Percentiles rank a stretch among this genome's conserved stretches.
Conservation (phyloP, 1,284 basidiomycete species). For the Ustilago tritici region DNA sequence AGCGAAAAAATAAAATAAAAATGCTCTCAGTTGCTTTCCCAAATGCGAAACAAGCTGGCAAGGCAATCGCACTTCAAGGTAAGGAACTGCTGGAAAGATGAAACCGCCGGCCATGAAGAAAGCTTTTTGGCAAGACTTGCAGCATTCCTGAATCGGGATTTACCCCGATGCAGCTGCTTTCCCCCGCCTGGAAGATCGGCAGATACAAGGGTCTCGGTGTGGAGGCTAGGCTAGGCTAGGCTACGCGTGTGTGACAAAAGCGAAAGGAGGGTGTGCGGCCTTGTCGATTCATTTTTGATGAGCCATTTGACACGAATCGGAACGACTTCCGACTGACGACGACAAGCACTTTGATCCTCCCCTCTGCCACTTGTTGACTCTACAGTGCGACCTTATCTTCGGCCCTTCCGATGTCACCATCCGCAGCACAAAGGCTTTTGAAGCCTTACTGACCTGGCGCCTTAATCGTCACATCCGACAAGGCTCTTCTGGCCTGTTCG, state of each 20-base stretch:
- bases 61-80: too few relatives aligned
- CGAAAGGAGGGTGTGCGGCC: not conserved
- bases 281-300: constrained; percentile 4
- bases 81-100: not conserved
- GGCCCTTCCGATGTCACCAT: constrained; percentile 18
- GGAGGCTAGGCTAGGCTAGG: constrained; percentile 17
- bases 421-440: not conserved
- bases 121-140: not conserved
- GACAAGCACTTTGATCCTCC: not conserved
- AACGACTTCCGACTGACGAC: not conserved
- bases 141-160: not conserved
- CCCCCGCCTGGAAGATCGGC: not conserved
- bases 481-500: not conserved
- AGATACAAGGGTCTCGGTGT: not conserved
- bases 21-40: not conserved
- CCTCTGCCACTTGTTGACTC: not conserved
- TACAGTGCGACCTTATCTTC: not conserved
- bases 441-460: constrained; percentile 8
- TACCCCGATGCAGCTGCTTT: not conserved
- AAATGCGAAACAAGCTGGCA: constrained; percentile 1
- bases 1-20: constrained; percentile 12
- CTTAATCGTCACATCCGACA: not conserved
- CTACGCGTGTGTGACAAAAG: constrained; percentile 25
- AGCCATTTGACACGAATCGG: constrained; percentile 14
- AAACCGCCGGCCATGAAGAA: not conserved